Evolutionary conservation across 192 early-diverging fungal genomes (phyloP).

Genomic region (Podila minutissima): DNA sequence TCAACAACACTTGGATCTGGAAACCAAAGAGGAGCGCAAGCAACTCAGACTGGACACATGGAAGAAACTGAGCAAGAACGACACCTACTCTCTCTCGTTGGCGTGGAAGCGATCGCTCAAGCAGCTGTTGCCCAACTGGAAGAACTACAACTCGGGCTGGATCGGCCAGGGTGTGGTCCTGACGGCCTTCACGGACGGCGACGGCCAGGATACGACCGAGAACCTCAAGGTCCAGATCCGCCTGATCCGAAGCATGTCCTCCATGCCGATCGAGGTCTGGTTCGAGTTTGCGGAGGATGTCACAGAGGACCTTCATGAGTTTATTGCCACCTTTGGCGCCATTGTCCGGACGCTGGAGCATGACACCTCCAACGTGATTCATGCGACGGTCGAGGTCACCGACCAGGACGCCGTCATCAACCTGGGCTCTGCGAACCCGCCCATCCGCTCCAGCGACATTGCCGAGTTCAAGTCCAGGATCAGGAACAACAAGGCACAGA

Average conservation of each 20-base stretch:
- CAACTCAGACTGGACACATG: constrained; percentile 6
- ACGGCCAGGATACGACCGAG: constrained; percentile 10
- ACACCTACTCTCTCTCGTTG: constrained; percentile 13
- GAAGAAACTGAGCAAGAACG: neutral
- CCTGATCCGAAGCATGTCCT: constrained; percentile 37
- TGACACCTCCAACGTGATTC: constrained; percentile 14
- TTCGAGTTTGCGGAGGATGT: constrained; percentile 30
- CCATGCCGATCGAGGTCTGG: constrained; percentile 50
- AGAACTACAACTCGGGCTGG: constrained; percentile 28
- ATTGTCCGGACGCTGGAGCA: constrained; percentile 21
- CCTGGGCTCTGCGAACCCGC: neutral
- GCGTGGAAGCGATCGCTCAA: constrained; percentile 33
- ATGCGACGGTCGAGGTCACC: constrained; percentile 21
- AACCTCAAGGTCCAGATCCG: constrained; percentile 38
- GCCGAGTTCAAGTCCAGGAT: constrained; percentile 11
- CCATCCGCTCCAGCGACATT: constrained; percentile 20
- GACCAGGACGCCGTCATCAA: constrained; percentile 4
- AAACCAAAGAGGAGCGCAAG: constrained; percentile 22
- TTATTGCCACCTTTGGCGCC: constrained; percentile 21
- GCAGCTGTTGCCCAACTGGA: constrained; percentile 35
- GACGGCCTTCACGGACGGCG: constrained; percentile 13
- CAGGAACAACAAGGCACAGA: constrained; percentile 8
- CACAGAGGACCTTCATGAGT: constrained; percentile 24
- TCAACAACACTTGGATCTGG: constrained; percentile 3
- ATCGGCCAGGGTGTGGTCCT: constrained; percentile 45